Percentiles rank a stretch among this genome's conserved stretches.
phyloP scores from a whole-genome alignment of 805 yeast genomes.

The Spathaspora sp. region DNA sequence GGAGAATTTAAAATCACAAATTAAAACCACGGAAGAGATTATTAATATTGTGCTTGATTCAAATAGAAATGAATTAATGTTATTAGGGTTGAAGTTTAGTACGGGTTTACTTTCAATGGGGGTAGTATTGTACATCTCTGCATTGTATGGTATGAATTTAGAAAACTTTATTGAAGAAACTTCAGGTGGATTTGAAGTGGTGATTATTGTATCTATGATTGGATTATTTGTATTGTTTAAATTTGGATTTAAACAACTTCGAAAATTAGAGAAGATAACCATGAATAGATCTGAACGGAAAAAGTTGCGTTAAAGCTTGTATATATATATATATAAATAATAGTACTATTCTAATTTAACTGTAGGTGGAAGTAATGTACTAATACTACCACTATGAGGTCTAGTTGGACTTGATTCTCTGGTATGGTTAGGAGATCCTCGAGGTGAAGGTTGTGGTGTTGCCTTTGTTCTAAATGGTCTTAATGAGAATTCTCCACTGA shows the following conservation, averaged over 20 bases:
- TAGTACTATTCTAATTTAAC: conserved; percentile 1
- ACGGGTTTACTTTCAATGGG: conserved; percentile 82
- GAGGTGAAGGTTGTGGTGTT: conserved; percentile 40
- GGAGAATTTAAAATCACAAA: conserved; percentile 74
- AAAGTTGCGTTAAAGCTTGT: background rate
- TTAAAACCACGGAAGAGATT: conserved; percentile 90
- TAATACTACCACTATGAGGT: background rate
- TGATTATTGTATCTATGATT: conserved; percentile 42
- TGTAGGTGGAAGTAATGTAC: conserved; percentile 5
- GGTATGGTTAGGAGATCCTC: conserved; percentile 31
- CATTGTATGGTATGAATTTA: conserved; percentile 94
- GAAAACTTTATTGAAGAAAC: conserved; percentile 88
- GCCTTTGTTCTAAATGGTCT: conserved; percentile 40
- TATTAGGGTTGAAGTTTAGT: conserved; percentile 78
- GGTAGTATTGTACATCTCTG: conserved; percentile 73
- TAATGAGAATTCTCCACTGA: conserved; percentile 29
- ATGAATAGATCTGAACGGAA: conserved; percentile 42
- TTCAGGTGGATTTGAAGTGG: conserved; percentile 58
- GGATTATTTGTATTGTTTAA: conserved; percentile 44
- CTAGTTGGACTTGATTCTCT: background rate
- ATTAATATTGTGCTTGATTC: conserved; percentile 90
- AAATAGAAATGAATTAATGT: conserved; percentile 89
- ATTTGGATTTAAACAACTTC: conserved; percentile 54
- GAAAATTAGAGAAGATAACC: conserved; percentile 69
- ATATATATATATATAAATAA: background rate